These are phyloP conservation scores for Aspergillus tanneri DNA, from an alignment of 2,329 filamentous ascomycete genomes.

Conservation along the genomic window DNA sequence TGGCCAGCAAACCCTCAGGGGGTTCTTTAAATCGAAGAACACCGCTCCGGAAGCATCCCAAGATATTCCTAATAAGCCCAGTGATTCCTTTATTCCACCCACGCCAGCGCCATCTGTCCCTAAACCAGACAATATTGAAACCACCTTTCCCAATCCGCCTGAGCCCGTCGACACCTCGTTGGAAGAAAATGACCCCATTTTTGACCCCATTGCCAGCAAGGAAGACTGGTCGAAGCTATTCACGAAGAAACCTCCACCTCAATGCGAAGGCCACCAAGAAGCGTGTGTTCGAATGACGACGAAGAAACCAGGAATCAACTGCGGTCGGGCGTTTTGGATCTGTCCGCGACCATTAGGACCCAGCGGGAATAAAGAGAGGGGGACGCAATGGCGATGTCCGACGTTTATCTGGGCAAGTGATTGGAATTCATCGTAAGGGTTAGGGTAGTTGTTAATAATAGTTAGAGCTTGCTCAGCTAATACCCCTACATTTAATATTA, in stretches of 20 bases:
- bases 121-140: not conserved
- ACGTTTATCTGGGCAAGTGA: slow-evolving; percentile 75
- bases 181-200: slow-evolving; percentile 49
- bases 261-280: slow-evolving; percentile 80
- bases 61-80: not conserved
- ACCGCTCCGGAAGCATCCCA: slow-evolving; percentile 11
- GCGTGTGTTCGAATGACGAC: slow-evolving; percentile 80
- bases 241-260: slow-evolving; percentile 68
- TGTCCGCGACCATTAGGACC: slow-evolving; percentile 78
- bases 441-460: not conserved
- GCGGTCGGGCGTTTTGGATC: slow-evolving; percentile 65
- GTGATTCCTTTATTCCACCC: not conserved
- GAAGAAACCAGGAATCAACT: slow-evolving; percentile 86
- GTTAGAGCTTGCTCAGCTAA: not conserved
- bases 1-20: slow-evolving; percentile 65
- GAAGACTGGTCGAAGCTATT: slow-evolving; percentile 86
- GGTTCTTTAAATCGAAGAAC: slow-evolving; percentile 71
- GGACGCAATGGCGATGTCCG: slow-evolving; percentile 80
- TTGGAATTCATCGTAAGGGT: slow-evolving; percentile 48
- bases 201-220: slow-evolving; percentile 69
- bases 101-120: not conserved
- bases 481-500: no score
- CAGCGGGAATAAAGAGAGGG: slow-evolving; percentile 77
- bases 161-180: slow-evolving; percentile 2
- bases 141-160: not conserved